These are phyloP conservation scores for Dactylella cylindrospora DNA, from an alignment of 2,329 filamentous ascomycete species.

Conservation along the genomic window DNA sequence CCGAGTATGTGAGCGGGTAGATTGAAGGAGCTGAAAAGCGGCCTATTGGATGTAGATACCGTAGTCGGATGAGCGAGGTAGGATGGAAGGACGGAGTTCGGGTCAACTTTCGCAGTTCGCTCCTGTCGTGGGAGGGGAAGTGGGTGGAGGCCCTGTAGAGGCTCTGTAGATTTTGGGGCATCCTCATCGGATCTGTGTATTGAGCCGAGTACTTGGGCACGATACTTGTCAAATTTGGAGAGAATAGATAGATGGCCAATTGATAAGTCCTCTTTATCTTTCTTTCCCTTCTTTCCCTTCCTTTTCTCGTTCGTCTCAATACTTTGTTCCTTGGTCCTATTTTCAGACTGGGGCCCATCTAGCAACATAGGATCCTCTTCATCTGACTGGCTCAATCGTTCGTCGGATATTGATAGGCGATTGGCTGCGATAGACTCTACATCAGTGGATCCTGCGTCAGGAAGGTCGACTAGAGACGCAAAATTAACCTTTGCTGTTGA, in stretches of 20 bases:
- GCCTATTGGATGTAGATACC: conserved; percentile 43
- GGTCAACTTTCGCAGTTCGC: conserved; percentile 36
- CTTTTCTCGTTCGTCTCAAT: no score
- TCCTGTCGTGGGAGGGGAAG: conserved; percentile 46
- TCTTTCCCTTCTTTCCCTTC: conserved; percentile 6
- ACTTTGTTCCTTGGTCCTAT: background rate
- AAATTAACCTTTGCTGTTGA: conserved; percentile 1
- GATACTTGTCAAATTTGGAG: conserved; percentile 42
- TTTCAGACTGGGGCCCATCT: background rate
- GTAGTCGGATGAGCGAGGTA: conserved; percentile 47
- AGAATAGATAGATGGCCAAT: conserved; percentile 40
- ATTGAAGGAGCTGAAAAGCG: conserved; percentile 44
- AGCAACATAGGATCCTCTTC: conserved; percentile 7
- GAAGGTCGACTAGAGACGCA: conserved; percentile 11
- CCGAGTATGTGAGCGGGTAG: conserved; percentile 42
- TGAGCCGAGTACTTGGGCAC: conserved; percentile 8
- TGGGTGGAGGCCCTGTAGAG: conserved; percentile 46
- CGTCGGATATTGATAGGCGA: background rate
- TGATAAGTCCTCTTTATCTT: conserved; percentile 10
- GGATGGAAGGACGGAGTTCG: conserved; percentile 45
- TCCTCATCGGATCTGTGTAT: conserved; percentile 1
- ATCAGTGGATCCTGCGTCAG: background rate
- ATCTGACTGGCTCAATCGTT: no score
- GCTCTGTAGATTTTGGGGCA: conserved; percentile 8
- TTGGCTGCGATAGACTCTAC: background rate